Percentiles rank a stretch among this genome's conserved stretches.
Evolutionary conservation across 2,329 filamentous ascomycete species (phyloP).

Genomic region (Verticillium nonalfalfae): DNA sequence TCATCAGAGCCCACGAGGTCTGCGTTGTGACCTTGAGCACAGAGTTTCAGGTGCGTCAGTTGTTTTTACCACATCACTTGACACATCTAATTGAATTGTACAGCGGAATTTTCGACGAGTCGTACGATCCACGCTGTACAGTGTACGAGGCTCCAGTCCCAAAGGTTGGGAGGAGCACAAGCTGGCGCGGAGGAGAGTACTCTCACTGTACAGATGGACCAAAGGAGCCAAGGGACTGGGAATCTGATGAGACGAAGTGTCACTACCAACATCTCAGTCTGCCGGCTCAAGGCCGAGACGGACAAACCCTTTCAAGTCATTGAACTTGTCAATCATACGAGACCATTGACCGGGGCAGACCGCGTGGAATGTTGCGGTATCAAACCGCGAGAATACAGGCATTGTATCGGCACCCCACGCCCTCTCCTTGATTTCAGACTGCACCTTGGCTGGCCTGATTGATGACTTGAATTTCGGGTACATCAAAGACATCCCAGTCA

Average conservation of each 20-base stretch:
- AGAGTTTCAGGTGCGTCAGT: conserved; percentile 35
- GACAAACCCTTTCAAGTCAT: no score
- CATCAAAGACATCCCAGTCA: conserved; percentile 7
- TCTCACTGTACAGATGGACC: conserved; percentile 49
- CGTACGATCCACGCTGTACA: conserved; percentile 39
- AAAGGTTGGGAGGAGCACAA: conserved; percentile 32
- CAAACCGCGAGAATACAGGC: no score
- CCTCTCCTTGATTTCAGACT: no score
- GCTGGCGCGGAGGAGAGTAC: conserved; percentile 36
- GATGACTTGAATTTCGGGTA: conserved; percentile 1
- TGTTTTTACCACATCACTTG: background rate
- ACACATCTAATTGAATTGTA: background rate
- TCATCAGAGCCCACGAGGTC: conserved; percentile 43
- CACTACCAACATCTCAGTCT: no score
- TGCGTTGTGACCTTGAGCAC: conserved; percentile 39
- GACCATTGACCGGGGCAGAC: no score
- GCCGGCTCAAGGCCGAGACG: no score
- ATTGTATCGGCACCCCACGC: no score
- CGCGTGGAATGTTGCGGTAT: no score
- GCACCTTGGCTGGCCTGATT: background rate
- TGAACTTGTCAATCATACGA: no score
- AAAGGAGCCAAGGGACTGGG: conserved; percentile 26
- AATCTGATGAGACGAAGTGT: conserved; percentile 12
- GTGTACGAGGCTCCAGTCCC: conserved; percentile 32
- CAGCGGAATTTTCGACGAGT: conserved; percentile 50